Evolutionary conservation across 2,329 filamentous ascomycete species (phyloP).

Genomic region (Salinomyces thailandicus): DNA sequence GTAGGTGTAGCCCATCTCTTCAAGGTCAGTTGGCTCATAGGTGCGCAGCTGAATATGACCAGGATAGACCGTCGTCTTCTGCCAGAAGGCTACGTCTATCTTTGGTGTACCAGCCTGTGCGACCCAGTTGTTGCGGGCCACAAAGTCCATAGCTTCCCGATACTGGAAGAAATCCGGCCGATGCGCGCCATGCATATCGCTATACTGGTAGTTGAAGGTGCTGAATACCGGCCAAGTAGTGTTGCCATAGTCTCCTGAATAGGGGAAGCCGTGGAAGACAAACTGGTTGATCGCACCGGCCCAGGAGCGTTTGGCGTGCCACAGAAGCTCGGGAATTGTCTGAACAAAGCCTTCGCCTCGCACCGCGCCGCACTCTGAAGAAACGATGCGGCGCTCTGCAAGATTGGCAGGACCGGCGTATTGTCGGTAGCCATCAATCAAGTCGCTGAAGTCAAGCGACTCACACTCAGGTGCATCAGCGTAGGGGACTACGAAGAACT

Average conservation of each 20-base stretch:
- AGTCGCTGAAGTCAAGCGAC: slow-evolving; percentile 24
- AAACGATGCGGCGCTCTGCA: slow-evolving; percentile 22
- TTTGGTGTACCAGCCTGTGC: slow-evolving; percentile 32
- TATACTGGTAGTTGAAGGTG: slow-evolving; percentile 34
- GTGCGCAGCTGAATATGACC: slow-evolving; percentile 4
- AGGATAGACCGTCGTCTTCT: slow-evolving; percentile 9
- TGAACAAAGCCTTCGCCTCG: slow-evolving; percentile 19
- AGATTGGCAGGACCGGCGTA: slow-evolving; percentile 26
- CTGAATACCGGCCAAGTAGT: slow-evolving; percentile 43
- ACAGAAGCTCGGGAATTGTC: slow-evolving; percentile 25
- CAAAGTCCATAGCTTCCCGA: slow-evolving; percentile 28
- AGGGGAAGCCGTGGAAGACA: slow-evolving; percentile 37
- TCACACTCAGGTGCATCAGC: slow-evolving; percentile 28
- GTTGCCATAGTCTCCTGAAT: slow-evolving; percentile 32
- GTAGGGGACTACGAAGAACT: slow-evolving; percentile 15
- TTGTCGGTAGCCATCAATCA: slow-evolving; percentile 27
- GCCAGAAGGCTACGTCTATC: slow-evolving; percentile 35
- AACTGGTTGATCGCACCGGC: slow-evolving; percentile 35
- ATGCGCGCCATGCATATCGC: slow-evolving; percentile 30
- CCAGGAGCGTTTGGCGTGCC: slow-evolving; percentile 30
- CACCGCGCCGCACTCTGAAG: slow-evolving; percentile 27
- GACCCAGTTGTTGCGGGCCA: slow-evolving; percentile 30
- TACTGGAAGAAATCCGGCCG: slow-evolving; percentile 36
- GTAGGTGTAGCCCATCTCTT: slow-evolving; percentile 25
- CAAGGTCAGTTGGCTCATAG: slow-evolving; percentile 19